Conservation (phyloP, 768 basidiomycete species). For the Baorangia bicolor region DNA sequence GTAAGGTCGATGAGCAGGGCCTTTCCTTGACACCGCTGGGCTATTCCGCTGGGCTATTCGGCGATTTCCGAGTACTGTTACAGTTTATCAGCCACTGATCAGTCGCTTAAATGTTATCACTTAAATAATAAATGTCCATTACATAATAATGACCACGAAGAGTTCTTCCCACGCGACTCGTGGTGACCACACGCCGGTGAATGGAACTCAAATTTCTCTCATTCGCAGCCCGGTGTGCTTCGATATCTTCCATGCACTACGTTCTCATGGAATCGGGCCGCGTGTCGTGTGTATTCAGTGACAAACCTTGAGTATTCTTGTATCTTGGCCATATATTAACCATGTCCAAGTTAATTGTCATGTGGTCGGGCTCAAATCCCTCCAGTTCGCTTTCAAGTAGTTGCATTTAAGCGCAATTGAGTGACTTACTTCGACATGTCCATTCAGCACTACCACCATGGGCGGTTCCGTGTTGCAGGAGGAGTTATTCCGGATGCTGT, state of each 20-base stretch:
- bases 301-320: background rate
- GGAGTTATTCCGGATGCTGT: conserved; percentile 55
- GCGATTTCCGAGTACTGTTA: conserved; percentile 39
- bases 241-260: background rate
- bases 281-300: background rate
- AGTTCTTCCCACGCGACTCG: background rate
- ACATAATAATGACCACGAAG: background rate
- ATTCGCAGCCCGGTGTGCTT: background rate
- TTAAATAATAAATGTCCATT: background rate
- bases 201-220: background rate
- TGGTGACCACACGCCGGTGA: too few relatives aligned
- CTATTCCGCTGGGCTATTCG: conserved; percentile 15
- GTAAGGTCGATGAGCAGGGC: conserved; percentile 42
- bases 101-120: too few relatives aligned
- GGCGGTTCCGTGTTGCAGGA: conserved; percentile 51
- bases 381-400: background rate
- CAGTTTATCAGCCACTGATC: conserved; percentile 42
- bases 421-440: conserved; percentile 14
- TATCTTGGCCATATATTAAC: conserved; percentile 1
- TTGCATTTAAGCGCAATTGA: background rate
- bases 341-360: background rate
- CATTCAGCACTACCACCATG: conserved; percentile 52
- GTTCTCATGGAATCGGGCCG: conserved; percentile 6
- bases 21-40: conserved; percentile 3
- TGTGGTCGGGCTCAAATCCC: background rate